Percentiles rank a stretch among this genome's conserved stretches.
These are phyloP conservation scores for Daldinia decipiens DNA, from an alignment of 495 filamentous ascomycete species.

Conservation along the genomic window DNA sequence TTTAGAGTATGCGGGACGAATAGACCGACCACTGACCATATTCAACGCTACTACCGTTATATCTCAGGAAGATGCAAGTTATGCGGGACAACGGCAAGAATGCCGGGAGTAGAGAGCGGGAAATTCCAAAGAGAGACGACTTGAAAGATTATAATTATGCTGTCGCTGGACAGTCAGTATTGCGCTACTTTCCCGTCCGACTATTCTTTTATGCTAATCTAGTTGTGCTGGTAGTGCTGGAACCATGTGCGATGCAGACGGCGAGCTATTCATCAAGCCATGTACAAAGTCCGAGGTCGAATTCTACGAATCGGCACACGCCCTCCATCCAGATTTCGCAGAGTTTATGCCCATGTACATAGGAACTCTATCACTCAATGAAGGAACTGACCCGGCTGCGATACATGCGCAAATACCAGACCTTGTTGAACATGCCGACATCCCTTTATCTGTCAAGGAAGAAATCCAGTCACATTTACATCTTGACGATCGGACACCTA, in stretches of 20 bases:
- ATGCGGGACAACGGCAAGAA: conserved; percentile 40
- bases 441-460: conserved; percentile 55
- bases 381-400: conserved; percentile 55
- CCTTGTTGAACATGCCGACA: conserved; percentile 58
- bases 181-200: conserved; percentile 14
- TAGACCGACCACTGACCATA: conserved; percentile 20
- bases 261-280: conserved; percentile 92
- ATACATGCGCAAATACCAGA: conserved; percentile 62
- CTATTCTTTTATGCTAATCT: conserved; percentile 23
- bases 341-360: conserved; percentile 86
- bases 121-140: conserved; percentile 61
- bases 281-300: conserved; percentile 86
- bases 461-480: conserved; percentile 51
- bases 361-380: conserved; percentile 73
- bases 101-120: conserved; percentile 32
- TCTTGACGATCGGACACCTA: conserved; percentile 44
- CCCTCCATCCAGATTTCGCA: conserved; percentile 74
- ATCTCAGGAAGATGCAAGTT: conserved; percentile 44
- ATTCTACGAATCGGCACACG: conserved; percentile 84
- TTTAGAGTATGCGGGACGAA: conserved; percentile 21
- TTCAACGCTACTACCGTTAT: conserved; percentile 8
- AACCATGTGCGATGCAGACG: conserved; percentile 84
- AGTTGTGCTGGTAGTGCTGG: conserved; percentile 72
- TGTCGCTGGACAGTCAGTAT: conserved; percentile 93
- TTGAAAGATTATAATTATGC: conserved; percentile 80